Evolutionary conservation across 2,329 filamentous ascomycete genomes (phyloP).

Genomic region (Penicillium sp.): DNA sequence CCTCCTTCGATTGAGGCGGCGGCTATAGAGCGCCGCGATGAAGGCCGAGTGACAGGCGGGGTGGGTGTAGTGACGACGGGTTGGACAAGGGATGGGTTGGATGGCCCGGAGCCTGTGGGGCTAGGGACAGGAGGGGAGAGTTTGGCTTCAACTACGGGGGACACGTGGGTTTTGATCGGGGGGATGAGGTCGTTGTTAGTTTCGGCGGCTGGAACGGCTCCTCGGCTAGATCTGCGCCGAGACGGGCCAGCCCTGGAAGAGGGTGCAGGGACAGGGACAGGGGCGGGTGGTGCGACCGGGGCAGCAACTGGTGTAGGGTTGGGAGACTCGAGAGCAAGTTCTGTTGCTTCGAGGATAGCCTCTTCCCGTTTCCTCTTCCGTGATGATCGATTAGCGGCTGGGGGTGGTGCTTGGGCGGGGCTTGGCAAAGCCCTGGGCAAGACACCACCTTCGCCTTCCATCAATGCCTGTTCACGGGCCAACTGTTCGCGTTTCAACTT

Average conservation of each 20-base stretch:
- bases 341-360: slow-evolving; percentile 32
- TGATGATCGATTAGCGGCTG: slow-evolving; percentile 24
- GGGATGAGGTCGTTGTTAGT: slow-evolving; percentile 34
- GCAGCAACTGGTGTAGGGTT: background rate
- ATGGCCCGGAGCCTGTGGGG: slow-evolving; percentile 24
- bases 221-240: slow-evolving; percentile 39
- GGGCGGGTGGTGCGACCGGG: slow-evolving; percentile 1
- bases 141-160: slow-evolving; percentile 20
- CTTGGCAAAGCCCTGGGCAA: slow-evolving; percentile 2
- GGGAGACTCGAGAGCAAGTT: background rate
- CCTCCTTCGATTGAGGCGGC: slow-evolving; percentile 30
- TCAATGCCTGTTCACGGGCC: slow-evolving; percentile 36
- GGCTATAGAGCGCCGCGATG: slow-evolving; percentile 34
- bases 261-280: background rate
- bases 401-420: slow-evolving; percentile 22
- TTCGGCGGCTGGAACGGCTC: slow-evolving; percentile 39
- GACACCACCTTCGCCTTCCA: slow-evolving; percentile 10
- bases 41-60: slow-evolving; percentile 33
- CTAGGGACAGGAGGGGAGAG: slow-evolving; percentile 25
- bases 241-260: slow-evolving; percentile 20
- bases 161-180: slow-evolving; percentile 14
- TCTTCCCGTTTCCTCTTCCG: slow-evolving; percentile 58
- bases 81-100: slow-evolving; percentile 21
- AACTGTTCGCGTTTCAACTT: slow-evolving; percentile 58
- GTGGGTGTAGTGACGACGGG: slow-evolving; percentile 26